These are phyloP conservation scores for Diaporthe batatas DNA, from an alignment of 2,329 filamentous ascomycete genomes.

Conservation along the genomic window DNA sequence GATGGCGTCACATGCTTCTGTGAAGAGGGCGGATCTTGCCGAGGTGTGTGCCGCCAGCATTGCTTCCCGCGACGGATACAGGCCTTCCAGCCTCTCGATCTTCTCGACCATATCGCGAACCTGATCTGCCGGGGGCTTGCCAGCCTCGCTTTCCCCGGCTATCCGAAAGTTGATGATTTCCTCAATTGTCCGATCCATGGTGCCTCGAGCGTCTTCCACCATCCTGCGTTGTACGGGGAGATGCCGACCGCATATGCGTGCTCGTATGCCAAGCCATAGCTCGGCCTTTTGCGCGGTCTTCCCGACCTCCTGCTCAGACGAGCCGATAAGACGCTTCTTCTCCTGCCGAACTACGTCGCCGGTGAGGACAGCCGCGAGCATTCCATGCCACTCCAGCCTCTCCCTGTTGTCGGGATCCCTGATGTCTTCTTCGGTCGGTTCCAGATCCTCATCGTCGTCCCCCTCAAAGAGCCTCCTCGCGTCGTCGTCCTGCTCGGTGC, in stretches of 20 bases:
- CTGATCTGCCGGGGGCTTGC: slow-evolving; percentile 88
- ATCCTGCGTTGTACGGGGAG: slow-evolving; percentile 87
- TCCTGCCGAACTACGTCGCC: slow-evolving; percentile 98
- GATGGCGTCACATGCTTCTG: slow-evolving; percentile 87
- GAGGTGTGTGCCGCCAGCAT: slow-evolving; percentile 82
- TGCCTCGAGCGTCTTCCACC: slow-evolving; percentile 84
- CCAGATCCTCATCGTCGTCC: slow-evolving; percentile 83
- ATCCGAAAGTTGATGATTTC: slow-evolving; percentile 94
- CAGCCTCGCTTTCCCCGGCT: slow-evolving; percentile 91
- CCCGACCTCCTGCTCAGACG: slow-evolving; percentile 69
- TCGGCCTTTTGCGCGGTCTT: slow-evolving; percentile 80
- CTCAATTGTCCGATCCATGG: slow-evolving; percentile 82
- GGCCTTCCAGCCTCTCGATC: slow-evolving; percentile 87
- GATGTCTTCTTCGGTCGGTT: slow-evolving; percentile 90
- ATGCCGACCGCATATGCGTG: slow-evolving; percentile 86
- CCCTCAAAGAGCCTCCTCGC: slow-evolving; percentile 90
- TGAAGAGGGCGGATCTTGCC: slow-evolving; percentile 81
- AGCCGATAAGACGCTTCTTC: slow-evolving; percentile 93
- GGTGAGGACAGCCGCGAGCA: slow-evolving; percentile 94
- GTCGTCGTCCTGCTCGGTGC: slow-evolving; percentile 76
- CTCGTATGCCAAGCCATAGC: slow-evolving; percentile 89
- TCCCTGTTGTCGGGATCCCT: slow-evolving; percentile 90
- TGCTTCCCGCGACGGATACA: slow-evolving; percentile 85
- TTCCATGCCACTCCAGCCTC: slow-evolving; percentile 96
- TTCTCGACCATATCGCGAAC: slow-evolving; percentile 90